Conservation (phyloP, 2,329 filamentous ascomycete genomes). For the Claviceps purpurea region DNA sequence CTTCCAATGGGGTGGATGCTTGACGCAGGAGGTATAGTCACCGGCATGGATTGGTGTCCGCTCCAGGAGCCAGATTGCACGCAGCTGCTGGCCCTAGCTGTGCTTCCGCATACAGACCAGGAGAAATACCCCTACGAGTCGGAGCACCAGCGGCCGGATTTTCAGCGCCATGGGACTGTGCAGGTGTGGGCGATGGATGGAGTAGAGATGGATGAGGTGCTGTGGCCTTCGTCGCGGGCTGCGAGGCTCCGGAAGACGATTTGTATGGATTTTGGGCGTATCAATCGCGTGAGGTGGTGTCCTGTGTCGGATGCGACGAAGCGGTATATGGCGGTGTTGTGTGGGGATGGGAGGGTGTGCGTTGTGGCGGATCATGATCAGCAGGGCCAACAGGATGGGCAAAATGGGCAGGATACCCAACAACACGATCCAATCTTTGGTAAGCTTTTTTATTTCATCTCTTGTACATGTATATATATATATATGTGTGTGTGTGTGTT, state of each 20-base stretch:
- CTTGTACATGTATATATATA: neutral
- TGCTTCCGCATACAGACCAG: constrained; percentile 38
- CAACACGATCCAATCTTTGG: constrained; percentile 24
- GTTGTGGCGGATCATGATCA: constrained; percentile 25
- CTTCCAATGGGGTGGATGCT: constrained; percentile 35
- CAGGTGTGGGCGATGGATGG: constrained; percentile 38
- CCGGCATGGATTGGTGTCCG: constrained; percentile 42
- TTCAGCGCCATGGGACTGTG: constrained; percentile 30
- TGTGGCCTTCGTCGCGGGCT: constrained; percentile 18
- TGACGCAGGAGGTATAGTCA: constrained; percentile 38
- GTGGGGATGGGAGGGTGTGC: constrained; percentile 35
- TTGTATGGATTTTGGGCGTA: constrained; percentile 38
- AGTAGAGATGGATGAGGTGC: constrained; percentile 12
- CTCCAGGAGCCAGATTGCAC: constrained; percentile 14
- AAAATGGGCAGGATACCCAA: too few species aligned
- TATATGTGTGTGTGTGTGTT: constrained; percentile 6
- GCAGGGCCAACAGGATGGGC: too few species aligned
- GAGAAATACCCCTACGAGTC: constrained; percentile 26
- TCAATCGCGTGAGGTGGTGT: constrained; percentile 35
- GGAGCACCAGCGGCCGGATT: constrained; percentile 22
- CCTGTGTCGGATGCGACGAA: constrained; percentile 1
- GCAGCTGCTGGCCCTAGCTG: constrained; percentile 39
- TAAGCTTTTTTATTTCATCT: constrained; percentile 14
- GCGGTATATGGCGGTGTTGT: constrained; percentile 35
- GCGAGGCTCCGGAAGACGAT: constrained; percentile 30